These are phyloP conservation scores for Oryza meridionalis DNA, from an alignment of 176 grass and related monocot species.

Conservation along the genomic window DNA sequence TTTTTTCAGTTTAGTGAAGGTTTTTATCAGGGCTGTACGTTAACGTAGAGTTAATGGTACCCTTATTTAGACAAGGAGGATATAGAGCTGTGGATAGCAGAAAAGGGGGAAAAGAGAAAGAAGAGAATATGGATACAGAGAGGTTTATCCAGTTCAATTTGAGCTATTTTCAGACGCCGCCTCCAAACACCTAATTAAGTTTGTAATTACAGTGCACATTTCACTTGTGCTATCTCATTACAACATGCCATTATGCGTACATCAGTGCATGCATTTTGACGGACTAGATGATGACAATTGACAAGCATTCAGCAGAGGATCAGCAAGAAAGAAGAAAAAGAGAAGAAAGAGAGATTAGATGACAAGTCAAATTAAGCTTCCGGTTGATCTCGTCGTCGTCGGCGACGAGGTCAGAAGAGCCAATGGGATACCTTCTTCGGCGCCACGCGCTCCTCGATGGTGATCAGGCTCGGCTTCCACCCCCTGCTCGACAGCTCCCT, in stretches of 20 bases:
- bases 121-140: background rate
- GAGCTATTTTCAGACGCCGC: background rate
- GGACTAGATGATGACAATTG: background rate
- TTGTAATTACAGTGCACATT: constrained; percentile 39
- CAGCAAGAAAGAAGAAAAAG: no score
- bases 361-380: constrained; percentile 32
- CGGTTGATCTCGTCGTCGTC: background rate
- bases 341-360: constrained; percentile 1
- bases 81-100: no score
- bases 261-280: constrained; percentile 39
- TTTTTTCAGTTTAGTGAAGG: no score
- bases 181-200: constrained; percentile 13
- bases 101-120: no score
- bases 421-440: constrained; percentile 80
- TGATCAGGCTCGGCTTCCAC: constrained; percentile 88
- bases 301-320: constrained; percentile 4
- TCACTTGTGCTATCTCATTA: constrained; percentile 25
- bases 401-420: constrained; percentile 56
- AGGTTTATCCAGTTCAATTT: background rate
- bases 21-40: no score
- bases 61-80: no score
- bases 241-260: constrained; percentile 39
- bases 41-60: no score
- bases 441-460: constrained; percentile 71
- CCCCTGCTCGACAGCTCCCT: constrained; percentile 75